Base-by-base conservation (phyloP, 2,329 filamentous ascomycete species). In the Plectosphaerella cucumerina region DNA sequence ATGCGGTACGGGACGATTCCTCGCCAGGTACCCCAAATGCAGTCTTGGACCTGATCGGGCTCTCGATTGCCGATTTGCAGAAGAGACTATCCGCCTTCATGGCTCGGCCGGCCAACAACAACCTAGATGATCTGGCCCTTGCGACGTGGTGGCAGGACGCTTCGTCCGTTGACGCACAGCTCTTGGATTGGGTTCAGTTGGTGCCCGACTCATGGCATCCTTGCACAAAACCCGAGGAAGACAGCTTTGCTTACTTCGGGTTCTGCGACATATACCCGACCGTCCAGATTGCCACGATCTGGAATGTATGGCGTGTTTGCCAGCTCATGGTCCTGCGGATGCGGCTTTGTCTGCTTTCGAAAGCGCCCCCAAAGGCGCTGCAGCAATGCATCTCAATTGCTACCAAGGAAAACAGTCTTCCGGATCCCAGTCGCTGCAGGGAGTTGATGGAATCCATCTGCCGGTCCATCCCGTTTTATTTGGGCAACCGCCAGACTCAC, bases 251-350 rank as follows among this genome's bases (percentile, higher is more conserved):
- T 46, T 55, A 53, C 48, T 43, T 49, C 10, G 43, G 52, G 23
- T 31, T 48, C 44, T 57, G 50, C 49, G 53, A 57, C 52, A 50
- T 57, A 44, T 57, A 56, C 45, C 53, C 53, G 14, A 53, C 49
- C 33, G 50, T 53, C 45, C 55, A 57, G 49, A 57, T 57, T 46
- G 55, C 55, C 35, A 56, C 49, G 33, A 53, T 56, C 44, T 57
- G 55, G 55, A 57, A 57, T 48, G 49, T 53, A 43, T 57, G 55
- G 55, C 52, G 55, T 22, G 39, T 51, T 34, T 56, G 44, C 48
- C 55, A 48, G 43, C 48, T 56, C 43, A 48, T 55, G 50, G 47
- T 55, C 43, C 21, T 56, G 48, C 50, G 46, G 41, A 49, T 56
- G 49, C 20, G 46, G 41, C 47, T 55, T 14, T 51, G 45, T 47